A percentile compares a stretch with the other conserved stretches of the same genome.
These are phyloP conservation scores for Hypoxylon sp. DNA, from an alignment of 2,329 filamentous ascomycete genomes.

Conservation along the genomic window DNA sequence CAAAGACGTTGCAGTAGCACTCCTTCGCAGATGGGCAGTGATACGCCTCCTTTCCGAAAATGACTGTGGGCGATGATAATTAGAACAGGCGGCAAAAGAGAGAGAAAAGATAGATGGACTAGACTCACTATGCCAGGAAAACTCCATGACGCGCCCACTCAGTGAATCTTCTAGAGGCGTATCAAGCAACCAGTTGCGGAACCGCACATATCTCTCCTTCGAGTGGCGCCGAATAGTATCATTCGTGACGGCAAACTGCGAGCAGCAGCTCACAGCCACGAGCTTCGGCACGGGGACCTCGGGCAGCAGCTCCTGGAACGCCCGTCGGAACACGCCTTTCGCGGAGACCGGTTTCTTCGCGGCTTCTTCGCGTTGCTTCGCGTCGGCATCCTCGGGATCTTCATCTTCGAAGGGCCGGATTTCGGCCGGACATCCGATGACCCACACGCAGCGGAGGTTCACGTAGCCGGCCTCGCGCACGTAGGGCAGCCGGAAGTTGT, in stretches of 20 bases:
- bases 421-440: constrained; percentile 68
- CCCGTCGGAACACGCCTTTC: constrained; percentile 60
- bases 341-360: constrained; percentile 55
- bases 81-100: not conserved
- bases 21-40: constrained; percentile 73
- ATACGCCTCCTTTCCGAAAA: constrained; percentile 70
- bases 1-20: constrained; percentile 78
- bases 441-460: constrained; percentile 73
- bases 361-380: constrained; percentile 45
- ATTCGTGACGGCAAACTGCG: constrained; percentile 74
- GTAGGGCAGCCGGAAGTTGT: constrained; percentile 63
- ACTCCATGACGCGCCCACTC: constrained; percentile 74
- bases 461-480: constrained; percentile 70
- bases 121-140: constrained; percentile 74
- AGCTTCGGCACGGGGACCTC: constrained; percentile 61
- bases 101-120: constrained; percentile 17
- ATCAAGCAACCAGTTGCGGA: constrained; percentile 72
- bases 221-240: constrained; percentile 65
- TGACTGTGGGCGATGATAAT: constrained; percentile 58
- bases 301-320: constrained; percentile 61
- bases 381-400: constrained; percentile 53
- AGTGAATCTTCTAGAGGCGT: constrained; percentile 68
- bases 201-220: constrained; percentile 67
- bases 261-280: constrained; percentile 73
- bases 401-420: constrained; percentile 60